A percentile compares a stretch with the other conserved stretches of the same genome.
Evolutionary conservation across 2,329 filamentous ascomycete species (phyloP).

Genomic region (Monosporascus sp.): DNA sequence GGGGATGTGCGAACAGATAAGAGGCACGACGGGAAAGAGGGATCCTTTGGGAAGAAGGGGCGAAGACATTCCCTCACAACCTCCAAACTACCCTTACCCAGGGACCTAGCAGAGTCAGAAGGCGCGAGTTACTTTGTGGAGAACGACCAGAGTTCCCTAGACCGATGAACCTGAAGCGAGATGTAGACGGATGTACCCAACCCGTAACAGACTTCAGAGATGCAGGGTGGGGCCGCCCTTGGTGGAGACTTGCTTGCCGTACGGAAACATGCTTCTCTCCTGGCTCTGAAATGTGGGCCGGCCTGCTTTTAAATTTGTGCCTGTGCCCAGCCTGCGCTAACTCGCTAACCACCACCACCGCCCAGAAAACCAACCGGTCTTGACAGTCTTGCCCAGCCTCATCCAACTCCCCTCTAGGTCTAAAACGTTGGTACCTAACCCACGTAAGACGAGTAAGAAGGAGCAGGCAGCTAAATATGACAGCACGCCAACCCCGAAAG

Average conservation of each 20-base stretch:
- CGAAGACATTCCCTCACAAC: conserved; percentile 4
- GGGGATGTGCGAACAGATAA: conserved; percentile 3
- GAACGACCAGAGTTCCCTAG: not conserved
- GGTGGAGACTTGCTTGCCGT: not conserved
- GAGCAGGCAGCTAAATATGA: no score
- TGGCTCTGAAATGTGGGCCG: not conserved
- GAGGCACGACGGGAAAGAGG: conserved; percentile 2
- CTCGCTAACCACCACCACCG: no score
- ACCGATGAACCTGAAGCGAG: not conserved
- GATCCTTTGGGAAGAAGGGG: conserved; percentile 6
- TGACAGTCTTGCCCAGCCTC: no score
- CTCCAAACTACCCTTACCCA: conserved; percentile 8
- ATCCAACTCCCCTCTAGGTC: no score
- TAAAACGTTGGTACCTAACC: no score
- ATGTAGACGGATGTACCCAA: not conserved
- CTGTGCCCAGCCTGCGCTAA: not conserved
- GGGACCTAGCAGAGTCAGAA: not conserved
- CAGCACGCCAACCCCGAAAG: no score
- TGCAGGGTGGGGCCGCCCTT: not conserved
- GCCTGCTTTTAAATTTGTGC: not conserved
- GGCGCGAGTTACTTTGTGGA: not conserved
- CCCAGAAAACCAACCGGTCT: no score
- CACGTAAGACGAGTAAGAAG: no score
- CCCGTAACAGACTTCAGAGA: not conserved
- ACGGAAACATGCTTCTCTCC: not conserved